Evolutionary conservation across 805 yeast species (phyloP), one percentile per base, ranked within the genome.

Genomic region (Debaryomyces hansenii): DNA sequence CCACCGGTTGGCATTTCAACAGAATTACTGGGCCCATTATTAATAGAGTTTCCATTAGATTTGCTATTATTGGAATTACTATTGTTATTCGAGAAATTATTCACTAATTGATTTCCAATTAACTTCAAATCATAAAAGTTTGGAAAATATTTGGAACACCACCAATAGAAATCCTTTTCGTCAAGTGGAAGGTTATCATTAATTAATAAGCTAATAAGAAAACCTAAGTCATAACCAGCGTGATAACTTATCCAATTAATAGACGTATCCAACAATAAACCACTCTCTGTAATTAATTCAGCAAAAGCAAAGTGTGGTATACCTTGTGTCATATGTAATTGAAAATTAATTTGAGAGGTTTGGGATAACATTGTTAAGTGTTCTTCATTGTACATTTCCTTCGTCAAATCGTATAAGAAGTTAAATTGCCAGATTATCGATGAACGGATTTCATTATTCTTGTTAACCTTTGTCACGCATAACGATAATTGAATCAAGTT

Each of bases 391-490:
- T 83, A 88, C 97, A 94, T 92, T 60, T 90, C 94, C 29, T 75
- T 71, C 33, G 78, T 74, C 32, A 87, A 69, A 64, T 87, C 91
- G 66, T 90, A 94, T 54, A 78, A 75, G 71, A 94, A 90, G 66
- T 94, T 94, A 71, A 94, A 91, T 64, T 92, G 97, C 97, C 97
- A 94, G n/a, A 97, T 89, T 20, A 90, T 66, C 0, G 95, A 83
- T 36, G 90, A 72, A 20, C 96, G 95, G 39, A 66, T 53, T 50
- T 69, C 74, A 49, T 64, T 63, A 40, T 64, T 59, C 51, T 60
- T 62, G 20, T 20, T 35, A 33, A 70, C 56, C 50, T 70, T 71
- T 14, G 69, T 64, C 3, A 68, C 68, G 53, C 77, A 72, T 41
- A 72, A 60, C 2, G 69, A 62, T 45, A 94, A 78, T 67, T 94